phyloP scores from a whole-genome alignment of 2,329 filamentous ascomycete species.

The Botrytis cinerea region DNA sequence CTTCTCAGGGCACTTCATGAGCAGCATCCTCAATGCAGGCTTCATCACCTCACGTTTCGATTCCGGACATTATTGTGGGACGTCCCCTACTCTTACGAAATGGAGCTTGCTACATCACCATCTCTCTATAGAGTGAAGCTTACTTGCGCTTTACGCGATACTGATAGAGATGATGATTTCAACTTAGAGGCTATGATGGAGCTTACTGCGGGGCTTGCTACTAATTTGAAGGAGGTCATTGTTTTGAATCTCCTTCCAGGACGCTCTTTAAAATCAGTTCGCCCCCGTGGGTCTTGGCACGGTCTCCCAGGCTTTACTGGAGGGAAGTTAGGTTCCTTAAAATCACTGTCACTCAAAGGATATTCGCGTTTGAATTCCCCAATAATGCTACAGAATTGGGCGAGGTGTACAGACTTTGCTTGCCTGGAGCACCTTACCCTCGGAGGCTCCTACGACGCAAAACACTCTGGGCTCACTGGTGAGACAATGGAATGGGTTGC shows the following conservation, averaged over 20 bases:
- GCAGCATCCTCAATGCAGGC: slow-evolving; percentile 26
- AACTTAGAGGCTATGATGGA: slow-evolving; percentile 27
- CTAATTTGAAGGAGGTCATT: slow-evolving; percentile 27
- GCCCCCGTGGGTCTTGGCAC: slow-evolving; percentile 23
- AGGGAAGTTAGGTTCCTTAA: slow-evolving; percentile 24
- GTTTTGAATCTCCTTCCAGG: slow-evolving; percentile 23
- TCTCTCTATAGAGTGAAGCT: slow-evolving; percentile 27
- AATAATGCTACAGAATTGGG: slow-evolving; percentile 22
- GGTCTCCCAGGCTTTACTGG: slow-evolving; percentile 28
- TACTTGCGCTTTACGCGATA: slow-evolving; percentile 22
- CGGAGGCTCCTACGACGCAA: slow-evolving; percentile 19
- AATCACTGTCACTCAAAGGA: slow-evolving; percentile 23
- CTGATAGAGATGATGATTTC: slow-evolving; percentile 24
- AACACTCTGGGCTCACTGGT: slow-evolving; percentile 12
- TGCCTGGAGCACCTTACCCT: slow-evolving; percentile 22
- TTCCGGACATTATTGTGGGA: slow-evolving; percentile 24
- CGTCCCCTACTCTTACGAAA: slow-evolving; percentile 25
- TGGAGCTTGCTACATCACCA: slow-evolving; percentile 24
- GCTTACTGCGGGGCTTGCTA: slow-evolving; percentile 24
- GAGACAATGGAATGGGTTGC: slow-evolving; percentile 25
- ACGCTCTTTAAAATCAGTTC: slow-evolving; percentile 15
- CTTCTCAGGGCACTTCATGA: slow-evolving; percentile 25
- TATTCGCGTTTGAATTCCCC: slow-evolving; percentile 8
- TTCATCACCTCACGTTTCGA: slow-evolving; percentile 26
- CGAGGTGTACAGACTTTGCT: slow-evolving; percentile 23